Evolutionary conservation across 768 basidiomycete genomes (phyloP), one percentile per base, ranked within the genome.

Genomic region (Termitomyces sp.): DNA sequence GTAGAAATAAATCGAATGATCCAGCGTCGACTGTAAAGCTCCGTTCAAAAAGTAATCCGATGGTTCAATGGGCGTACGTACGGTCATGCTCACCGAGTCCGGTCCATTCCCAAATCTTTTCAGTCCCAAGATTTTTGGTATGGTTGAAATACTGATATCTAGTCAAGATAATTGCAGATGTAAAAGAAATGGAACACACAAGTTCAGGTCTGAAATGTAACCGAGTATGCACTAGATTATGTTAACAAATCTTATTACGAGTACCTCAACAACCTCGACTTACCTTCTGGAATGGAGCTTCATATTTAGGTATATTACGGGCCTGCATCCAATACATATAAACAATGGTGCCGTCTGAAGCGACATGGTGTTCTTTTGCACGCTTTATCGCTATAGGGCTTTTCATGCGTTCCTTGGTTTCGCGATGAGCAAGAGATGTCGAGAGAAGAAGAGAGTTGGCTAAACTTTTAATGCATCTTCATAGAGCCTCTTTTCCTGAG

Each of bases 311-410:
- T 56, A 85, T 77, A 60, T 83, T 79, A 59, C 81, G 79, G 3
- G 90, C 86, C 66, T 84, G 82, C 86, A 91, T 88, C 92, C 91
- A 94, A 65, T 83, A 89, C 80, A 86, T 83, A 55, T 78, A 79
- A 18, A 76, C 74, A 30, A 79, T 68, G 20, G 71, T 72, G 3
- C 86, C 87, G 28, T 81, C 76, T 30, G 71, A 69, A 3, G 74
- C 66, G 20, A 71, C 62, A 47, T 75, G 71, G 24, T 78, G 69
- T 35, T 76, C 76, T 33, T 68, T 71, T 0, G 83, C 87, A 30
- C 73, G 68, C 70, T 82, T 88, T 55, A 88, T 75, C 22, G 79
- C 82, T 56, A 92, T 83, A 2, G 91, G 91, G 62, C 89, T 89
- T 26, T 77, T 75, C 54, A 72, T 65, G 44, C 88, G 79, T 66